Evolutionary conservation across 306 rosid genomes (phyloP), one percentile per base, ranked within the genome.

Genomic region (Quercus cerris): DNA sequence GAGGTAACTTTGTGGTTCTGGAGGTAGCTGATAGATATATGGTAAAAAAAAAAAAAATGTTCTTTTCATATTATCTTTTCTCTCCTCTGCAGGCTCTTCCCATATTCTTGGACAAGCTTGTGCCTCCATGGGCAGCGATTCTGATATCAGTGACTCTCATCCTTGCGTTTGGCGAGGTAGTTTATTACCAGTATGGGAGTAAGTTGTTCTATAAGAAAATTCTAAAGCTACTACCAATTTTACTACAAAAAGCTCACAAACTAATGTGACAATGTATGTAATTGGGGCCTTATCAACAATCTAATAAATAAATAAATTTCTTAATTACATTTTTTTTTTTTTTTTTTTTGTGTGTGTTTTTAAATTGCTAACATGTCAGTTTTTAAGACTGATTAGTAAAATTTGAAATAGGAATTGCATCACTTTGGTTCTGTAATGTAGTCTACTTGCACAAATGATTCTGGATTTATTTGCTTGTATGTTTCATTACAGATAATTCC

Each of bases 131-230:
- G 88, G 96, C 93, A n/a, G 99, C 99, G 2, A 56, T 95, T 77
- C 66, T 87, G 83, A 28, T 89, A 79, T 95, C 99, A 4, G 99
- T 95, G 54, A 93, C 98, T 17, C 94, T 95, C 66, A 95, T 95
- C 77, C 97, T 95, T 20, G 54, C 90, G 83, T 95, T 95, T 86
- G 99, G 99, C 71, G 99, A 93, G 99, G 99, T 94, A 83, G 74
- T 56, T 84, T 75, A 22, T 73, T 30, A 54, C 23, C 17, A 51
- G 75, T 56, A 17, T 69, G 22, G 22, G 20, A 15, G n/a, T 81
- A 10, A 14, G 44, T 71, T 77, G 51, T 78, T 78, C 63, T 38
- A 61, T 28, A 38, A 80, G 17, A 12, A 49, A 49, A 49, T 49
- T 11, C 5, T 49, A 10, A 49, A 49, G 54, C 5, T 12, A 49